Percentiles rank a stretch among this genome's conserved stretches.
phyloP scores from a whole-genome alignment of 2,329 filamentous ascomycete genomes.

The Diaporthe nobilis region DNA sequence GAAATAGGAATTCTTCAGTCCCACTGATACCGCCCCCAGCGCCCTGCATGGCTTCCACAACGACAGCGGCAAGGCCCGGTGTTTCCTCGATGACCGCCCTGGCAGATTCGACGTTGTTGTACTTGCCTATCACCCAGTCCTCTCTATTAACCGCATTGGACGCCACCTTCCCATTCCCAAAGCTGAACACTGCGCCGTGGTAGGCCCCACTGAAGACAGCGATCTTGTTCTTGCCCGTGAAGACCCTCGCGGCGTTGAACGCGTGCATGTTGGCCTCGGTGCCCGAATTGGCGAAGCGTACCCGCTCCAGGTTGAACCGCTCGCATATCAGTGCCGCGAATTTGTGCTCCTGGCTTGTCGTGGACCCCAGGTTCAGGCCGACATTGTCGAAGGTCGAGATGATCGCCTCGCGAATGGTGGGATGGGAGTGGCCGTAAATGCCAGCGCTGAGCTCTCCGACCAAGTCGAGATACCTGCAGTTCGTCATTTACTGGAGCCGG shows the following conservation, averaged over 20 bases:
- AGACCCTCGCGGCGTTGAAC: slow-evolving; percentile 66
- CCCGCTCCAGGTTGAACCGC: slow-evolving; percentile 68
- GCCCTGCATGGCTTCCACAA: slow-evolving; percentile 78
- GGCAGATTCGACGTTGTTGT: slow-evolving; percentile 70
- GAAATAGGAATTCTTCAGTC: slow-evolving; percentile 65
- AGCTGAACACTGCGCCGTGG: slow-evolving; percentile 63
- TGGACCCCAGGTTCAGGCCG: slow-evolving; percentile 69
- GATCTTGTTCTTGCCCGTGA: slow-evolving; percentile 60
- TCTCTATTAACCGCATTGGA: slow-evolving; percentile 63
- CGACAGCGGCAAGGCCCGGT: slow-evolving; percentile 69
- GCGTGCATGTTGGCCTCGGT: slow-evolving; percentile 76
- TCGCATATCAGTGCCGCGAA: slow-evolving; percentile 66
- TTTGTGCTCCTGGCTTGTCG: slow-evolving; percentile 64
- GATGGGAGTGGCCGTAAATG: slow-evolving; percentile 76
- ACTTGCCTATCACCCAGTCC: slow-evolving; percentile 72
- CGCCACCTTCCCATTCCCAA: slow-evolving; percentile 51
- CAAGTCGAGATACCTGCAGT: slow-evolving; percentile 68
- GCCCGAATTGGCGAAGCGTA: slow-evolving; percentile 76
- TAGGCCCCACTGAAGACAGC: slow-evolving; percentile 66
- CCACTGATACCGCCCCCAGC: slow-evolving; percentile 71
- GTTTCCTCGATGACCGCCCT: slow-evolving; percentile 55
- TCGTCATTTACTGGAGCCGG: background rate
- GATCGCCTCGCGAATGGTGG: slow-evolving; percentile 65
- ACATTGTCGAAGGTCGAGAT: slow-evolving; percentile 56
- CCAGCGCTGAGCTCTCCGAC: slow-evolving; percentile 75